These are phyloP conservation scores for Melastoma candidum DNA, from an alignment of 441 rosid genomes.

Conservation along the genomic window DNA sequence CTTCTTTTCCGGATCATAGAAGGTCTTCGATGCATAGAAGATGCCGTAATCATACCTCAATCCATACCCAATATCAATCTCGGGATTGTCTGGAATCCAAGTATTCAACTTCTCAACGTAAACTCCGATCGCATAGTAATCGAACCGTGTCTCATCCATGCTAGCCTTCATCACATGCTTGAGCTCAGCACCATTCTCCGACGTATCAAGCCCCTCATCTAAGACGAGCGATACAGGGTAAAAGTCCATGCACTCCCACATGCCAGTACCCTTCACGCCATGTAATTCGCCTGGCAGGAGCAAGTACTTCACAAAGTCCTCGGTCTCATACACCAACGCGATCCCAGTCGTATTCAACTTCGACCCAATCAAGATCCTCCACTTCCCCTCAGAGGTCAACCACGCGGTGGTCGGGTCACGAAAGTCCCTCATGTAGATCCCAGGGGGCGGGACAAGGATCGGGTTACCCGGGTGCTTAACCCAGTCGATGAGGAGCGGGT, in stretches of 20 bases:
- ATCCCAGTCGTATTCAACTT: slow-evolving; percentile 57
- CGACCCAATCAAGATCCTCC: slow-evolving; percentile 84
- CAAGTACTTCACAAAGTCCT: slow-evolving; percentile 46
- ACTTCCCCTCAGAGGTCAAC: slow-evolving; percentile 56
- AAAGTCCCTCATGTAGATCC: slow-evolving; percentile 46
- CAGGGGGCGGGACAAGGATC: slow-evolving; percentile 60
- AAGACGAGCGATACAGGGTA: slow-evolving; percentile 46
- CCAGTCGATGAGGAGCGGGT: slow-evolving; percentile 85
- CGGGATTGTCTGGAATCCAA: slow-evolving; percentile 67
- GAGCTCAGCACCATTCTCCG: slow-evolving; percentile 47
- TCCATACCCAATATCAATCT: slow-evolving; percentile 76
- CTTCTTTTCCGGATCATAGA: slow-evolving; percentile 55
- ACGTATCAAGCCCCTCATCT: slow-evolving; percentile 62
- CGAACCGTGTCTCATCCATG: slow-evolving; percentile 65
- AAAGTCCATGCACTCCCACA: slow-evolving; percentile 98
- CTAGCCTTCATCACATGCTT: slow-evolving; percentile 82
- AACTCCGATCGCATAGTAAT: slow-evolving; percentile 81
- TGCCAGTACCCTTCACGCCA: slow-evolving; percentile 65
- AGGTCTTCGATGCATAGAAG: slow-evolving; percentile 88
- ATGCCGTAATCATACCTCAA: slow-evolving; percentile 78
- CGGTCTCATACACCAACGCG: slow-evolving; percentile 62
- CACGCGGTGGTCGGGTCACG: slow-evolving; percentile 97
- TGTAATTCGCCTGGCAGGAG: slow-evolving; percentile 39
- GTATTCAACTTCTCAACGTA: slow-evolving; percentile 41
- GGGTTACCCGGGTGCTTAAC: slow-evolving; percentile 65